These are phyloP conservation scores for Elongisporangium prolatum DNA, from an alignment of 352 stramenopile species.

Conservation along the genomic window DNA sequence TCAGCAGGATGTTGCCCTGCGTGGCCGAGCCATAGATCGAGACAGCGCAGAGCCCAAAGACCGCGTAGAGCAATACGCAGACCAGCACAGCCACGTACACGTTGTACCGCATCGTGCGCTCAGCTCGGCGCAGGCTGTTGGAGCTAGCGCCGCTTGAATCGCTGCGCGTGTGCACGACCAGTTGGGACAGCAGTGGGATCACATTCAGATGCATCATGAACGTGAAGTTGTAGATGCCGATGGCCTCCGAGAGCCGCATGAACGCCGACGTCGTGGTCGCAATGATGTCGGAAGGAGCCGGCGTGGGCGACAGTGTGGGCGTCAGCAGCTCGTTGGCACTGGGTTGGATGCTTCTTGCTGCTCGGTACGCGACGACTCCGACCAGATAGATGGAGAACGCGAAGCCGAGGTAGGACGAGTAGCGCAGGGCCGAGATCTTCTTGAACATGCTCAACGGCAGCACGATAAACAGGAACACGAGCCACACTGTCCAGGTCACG, in stretches of 20 bases:
- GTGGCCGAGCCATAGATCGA: constrained; percentile 59
- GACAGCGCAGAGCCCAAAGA: constrained; percentile 53
- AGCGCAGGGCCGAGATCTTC: constrained; percentile 69
- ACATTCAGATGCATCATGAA: constrained; percentile 84
- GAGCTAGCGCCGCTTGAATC: constrained; percentile 8
- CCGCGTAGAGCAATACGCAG: constrained; percentile 55
- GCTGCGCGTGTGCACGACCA: constrained; percentile 27
- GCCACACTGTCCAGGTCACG: constrained; percentile 39
- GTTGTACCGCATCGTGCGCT: constrained; percentile 35
- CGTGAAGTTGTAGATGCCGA: constrained; percentile 83
- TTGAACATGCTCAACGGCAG: constrained; percentile 62
- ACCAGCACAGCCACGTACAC: constrained; percentile 36
- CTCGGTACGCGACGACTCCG: constrained; percentile 50
- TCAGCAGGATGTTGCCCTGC: constrained; percentile 74
- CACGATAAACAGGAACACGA: constrained; percentile 55
- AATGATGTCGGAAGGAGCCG: not conserved
- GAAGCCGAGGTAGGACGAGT: constrained; percentile 73
- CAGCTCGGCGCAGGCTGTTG: constrained; percentile 15
- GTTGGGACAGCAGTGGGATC: constrained; percentile 59
- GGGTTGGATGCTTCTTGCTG: constrained; percentile 10
- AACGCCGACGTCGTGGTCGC: constrained; percentile 19
- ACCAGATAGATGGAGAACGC: constrained; percentile 69
- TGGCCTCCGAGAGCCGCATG: constrained; percentile 47
- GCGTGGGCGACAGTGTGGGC: not conserved
- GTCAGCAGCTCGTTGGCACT: constrained; percentile 1